These are phyloP conservation scores for Bipolaris victoriae DNA, from an alignment of 2,329 filamentous ascomycete genomes.

Conservation along the genomic window DNA sequence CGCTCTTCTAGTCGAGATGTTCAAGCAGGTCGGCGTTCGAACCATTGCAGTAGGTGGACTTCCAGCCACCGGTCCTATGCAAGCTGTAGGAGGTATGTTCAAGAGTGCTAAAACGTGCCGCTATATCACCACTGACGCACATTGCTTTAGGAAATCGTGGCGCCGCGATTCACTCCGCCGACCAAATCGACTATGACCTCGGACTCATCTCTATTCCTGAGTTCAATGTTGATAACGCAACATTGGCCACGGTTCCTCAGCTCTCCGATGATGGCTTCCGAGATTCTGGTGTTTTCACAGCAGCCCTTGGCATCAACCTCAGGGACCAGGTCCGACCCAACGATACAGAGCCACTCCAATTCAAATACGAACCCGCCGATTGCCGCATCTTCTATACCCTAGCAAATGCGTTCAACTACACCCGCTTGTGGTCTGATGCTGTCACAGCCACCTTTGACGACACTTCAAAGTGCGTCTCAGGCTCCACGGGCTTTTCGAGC, in stretches of 20 bases:
- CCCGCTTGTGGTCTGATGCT: slow-evolving; percentile 46
- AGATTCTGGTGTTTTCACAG: background rate
- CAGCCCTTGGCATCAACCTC: slow-evolving; percentile 18
- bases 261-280: slow-evolving; percentile 7
- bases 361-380: slow-evolving; percentile 49
- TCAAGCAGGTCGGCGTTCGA: slow-evolving; percentile 54
- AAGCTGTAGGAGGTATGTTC: slow-evolving; percentile 55
- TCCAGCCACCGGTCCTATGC: slow-evolving; percentile 52
- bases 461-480: slow-evolving; percentile 39
- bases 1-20: slow-evolving; percentile 57
- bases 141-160: slow-evolving; percentile 53
- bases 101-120: background rate
- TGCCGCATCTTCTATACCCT: slow-evolving; percentile 50
- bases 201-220: background rate
- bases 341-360: slow-evolving; percentile 44
- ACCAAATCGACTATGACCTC: slow-evolving; percentile 31
- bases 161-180: slow-evolving; percentile 42
- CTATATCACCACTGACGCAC: background rate
- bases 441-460: slow-evolving; percentile 42
- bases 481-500: slow-evolving; percentile 35
- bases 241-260: slow-evolving; percentile 4
- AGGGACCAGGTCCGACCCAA: slow-evolving; percentile 48
- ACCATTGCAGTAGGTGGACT: slow-evolving; percentile 64
- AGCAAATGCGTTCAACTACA: slow-evolving; percentile 46
- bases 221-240: slow-evolving; percentile 2